Evolutionary conservation across 1,284 basidiomycete genomes (phyloP), one percentile per base, ranked within the genome.

Genomic region (Moniliophthora roreri): DNA sequence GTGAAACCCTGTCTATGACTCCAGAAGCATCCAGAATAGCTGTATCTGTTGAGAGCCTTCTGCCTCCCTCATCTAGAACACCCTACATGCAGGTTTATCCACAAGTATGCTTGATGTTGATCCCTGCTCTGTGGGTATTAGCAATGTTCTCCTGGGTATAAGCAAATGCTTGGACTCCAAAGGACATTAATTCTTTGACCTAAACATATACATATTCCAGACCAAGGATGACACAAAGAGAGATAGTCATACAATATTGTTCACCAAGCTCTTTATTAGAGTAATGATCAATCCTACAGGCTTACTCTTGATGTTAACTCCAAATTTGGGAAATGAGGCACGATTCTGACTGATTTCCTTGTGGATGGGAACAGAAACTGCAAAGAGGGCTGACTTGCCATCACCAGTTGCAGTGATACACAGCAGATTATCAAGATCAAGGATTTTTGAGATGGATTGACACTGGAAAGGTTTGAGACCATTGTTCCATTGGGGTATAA

Each of bases 331-430:
- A 38, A 50, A 54, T 3, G 18, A 16, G 26, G 16, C 20, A 3
- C 40, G 39, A 21, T 45, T 38, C 28, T 45, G 13, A 23, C 24
- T 10, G 15, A 54, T 26, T 38, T 54, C 48, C 7, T 32, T 26
- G 38, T 50, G 53, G 5, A 42, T 28, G 3, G 48, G 42, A 13
- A 52, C 48, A 13, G 51, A 37, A 40, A 52, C 23, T 2, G 45
- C 34, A 35, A 54, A 54, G 21, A 54, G 48, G 11, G 48, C 47
- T 41, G 48, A 54, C 28, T 54, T 54, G 28, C 53, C 48, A 24
- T 50, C 53, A 35, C 53, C 48, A 36, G 53, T 54, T 26, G 39
- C 40, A 6, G 39, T 24, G 2, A 52, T 35, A 26, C 46, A 56
- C 35, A 56, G 36, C 3, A 50, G 38, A 20, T 57, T 38, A 6